Base-by-base conservation (phyloP, 2,329 filamentous ascomycete genomes). In the Pestalotiopsis sp. region DNA sequence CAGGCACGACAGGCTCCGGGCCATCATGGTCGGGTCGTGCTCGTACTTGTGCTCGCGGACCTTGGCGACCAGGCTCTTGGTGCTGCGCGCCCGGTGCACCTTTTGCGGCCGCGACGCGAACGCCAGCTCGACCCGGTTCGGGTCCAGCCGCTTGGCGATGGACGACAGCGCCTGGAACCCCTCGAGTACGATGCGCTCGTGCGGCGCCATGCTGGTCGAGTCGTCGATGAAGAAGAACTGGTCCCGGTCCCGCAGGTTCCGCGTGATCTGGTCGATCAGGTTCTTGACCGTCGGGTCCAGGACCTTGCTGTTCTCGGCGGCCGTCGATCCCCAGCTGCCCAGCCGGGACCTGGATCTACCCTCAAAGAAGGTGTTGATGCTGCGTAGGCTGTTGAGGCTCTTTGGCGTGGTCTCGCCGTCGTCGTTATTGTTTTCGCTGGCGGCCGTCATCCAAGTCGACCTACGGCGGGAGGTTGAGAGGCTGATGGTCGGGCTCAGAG, bases 191-290 rank as follows among this genome's bases (percentile, higher is more conserved):
- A 66, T 66, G 4, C 58, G 31, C 4, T 56, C 27, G 63, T 73
- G 65, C 11, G 68, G 40, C 12, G 20, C 38, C 72, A 74, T 74
- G 17, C 66, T 69, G 5, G 63, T 69, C 2, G 72, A 72, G 68
- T 73, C 69, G 23, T 74, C 72, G 52, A 74, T 68, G 67, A 73
- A 73, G 68, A 73, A 72, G 13, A 73, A 64, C 36, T 74, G 71
- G 41, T 72, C 68, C 7, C 72, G 71, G 11, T 66, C 70, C 12
- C 57, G 62, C 4, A 74, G 65, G 38, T 72, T 72, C 7, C 59
- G 25, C 7, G 66, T 65, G 4, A 73, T 64, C 3, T 67, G 36
- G 3, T 68, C 64, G 7, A 68, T 45, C 4, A 69, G 65, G 11
- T 68, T 64, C 45, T 70, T 31, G 23, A 69, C 63, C 2, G 67